phyloP scores from a whole-genome alignment of 169 alveolate genomes.

The Plasmodium yoelii region DNA sequence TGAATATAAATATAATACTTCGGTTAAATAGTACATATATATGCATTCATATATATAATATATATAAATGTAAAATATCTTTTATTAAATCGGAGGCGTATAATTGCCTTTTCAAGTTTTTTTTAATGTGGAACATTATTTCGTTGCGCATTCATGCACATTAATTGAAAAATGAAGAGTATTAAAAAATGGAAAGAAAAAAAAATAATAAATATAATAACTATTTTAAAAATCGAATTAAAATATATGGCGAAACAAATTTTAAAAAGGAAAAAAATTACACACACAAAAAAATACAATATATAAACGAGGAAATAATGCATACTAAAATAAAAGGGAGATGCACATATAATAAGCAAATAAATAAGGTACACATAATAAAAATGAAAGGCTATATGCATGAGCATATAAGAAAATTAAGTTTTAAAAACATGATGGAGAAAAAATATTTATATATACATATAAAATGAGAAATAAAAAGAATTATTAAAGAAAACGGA shows the following conservation, averaged over 20 bases:
- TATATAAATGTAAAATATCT: slow-evolving; percentile 18
- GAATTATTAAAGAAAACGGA: too few species aligned
- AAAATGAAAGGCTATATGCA: slow-evolving; percentile 10
- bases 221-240: background rate
- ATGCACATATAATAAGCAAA: too few species aligned
- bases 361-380: background rate
- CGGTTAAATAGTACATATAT: slow-evolving; percentile 1
- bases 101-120: slow-evolving; percentile 8
- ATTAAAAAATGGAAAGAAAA: slow-evolving; percentile 5
- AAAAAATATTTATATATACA: too few species aligned
- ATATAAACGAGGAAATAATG: slow-evolving; percentile 1
- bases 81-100: slow-evolving; percentile 15
- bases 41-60: slow-evolving; percentile 15
- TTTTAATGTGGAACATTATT: slow-evolving; percentile 5
- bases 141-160: slow-evolving; percentile 71
- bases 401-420: background rate
- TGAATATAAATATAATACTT: background rate
- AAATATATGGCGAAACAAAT: too few species aligned
- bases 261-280: background rate
- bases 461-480: too few species aligned
- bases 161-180: slow-evolving; percentile 8
- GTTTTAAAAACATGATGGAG: background rate
- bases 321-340: slow-evolving; percentile 3
- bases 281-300: background rate
- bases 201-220: slow-evolving; percentile 8